phyloP scores from a whole-genome alignment of 2,329 filamentous ascomycete genomes.

The Penicillium polonicum region DNA sequence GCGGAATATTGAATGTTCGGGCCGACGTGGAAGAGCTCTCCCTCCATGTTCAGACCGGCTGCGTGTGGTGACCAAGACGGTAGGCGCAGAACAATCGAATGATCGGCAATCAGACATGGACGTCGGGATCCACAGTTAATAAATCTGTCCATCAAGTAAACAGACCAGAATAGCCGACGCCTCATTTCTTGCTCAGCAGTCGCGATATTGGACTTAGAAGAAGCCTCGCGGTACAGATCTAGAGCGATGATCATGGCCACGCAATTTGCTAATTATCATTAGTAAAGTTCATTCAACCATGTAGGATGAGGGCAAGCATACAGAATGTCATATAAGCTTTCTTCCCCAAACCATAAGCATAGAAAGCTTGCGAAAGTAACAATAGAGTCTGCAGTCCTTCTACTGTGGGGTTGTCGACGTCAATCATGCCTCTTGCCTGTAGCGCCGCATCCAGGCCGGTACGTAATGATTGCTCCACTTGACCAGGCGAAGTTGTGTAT shows the following conservation, averaged over 20 bases:
- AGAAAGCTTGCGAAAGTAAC: slow-evolving; percentile 72
- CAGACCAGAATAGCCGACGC: slow-evolving; percentile 83
- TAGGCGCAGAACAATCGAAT: slow-evolving; percentile 70
- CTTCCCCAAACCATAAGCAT: slow-evolving; percentile 74
- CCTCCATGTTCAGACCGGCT: slow-evolving; percentile 64
- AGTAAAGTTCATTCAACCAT: not conserved
- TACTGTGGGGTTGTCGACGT: slow-evolving; percentile 77
- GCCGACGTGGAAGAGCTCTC: slow-evolving; percentile 76
- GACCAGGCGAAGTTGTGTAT: slow-evolving; percentile 66
- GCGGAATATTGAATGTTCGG: slow-evolving; percentile 75
- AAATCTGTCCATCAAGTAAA: slow-evolving; percentile 84
- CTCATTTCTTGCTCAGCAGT: slow-evolving; percentile 72
- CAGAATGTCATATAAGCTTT: slow-evolving; percentile 84
- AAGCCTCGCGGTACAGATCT: slow-evolving; percentile 75
- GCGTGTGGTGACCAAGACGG: slow-evolving; percentile 70
- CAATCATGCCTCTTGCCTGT: slow-evolving; percentile 68
- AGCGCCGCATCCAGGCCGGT: slow-evolving; percentile 71
- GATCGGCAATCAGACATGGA: slow-evolving; percentile 75
- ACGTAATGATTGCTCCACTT: slow-evolving; percentile 65
- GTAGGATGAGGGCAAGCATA: slow-evolving; percentile 38
- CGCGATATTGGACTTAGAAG: slow-evolving; percentile 60
- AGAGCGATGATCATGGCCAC: slow-evolving; percentile 81
- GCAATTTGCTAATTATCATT: slow-evolving; percentile 58
- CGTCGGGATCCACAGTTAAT: slow-evolving; percentile 76
- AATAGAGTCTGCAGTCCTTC: slow-evolving; percentile 74